Conservation (phyloP, 2,329 filamentous ascomycete genomes). For the Aschersonia sp. region DNA sequence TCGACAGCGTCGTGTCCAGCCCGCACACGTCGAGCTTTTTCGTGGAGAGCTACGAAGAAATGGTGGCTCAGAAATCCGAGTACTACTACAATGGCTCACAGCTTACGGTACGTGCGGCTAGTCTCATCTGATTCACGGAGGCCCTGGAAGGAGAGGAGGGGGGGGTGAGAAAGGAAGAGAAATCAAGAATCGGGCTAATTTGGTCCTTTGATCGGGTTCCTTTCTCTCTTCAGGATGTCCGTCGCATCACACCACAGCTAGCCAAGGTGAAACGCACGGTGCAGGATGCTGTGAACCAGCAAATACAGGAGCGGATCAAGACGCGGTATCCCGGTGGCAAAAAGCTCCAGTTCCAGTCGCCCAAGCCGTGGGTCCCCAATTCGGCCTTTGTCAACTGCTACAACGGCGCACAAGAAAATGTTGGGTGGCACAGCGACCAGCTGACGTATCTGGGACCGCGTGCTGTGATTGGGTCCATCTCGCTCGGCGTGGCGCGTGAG, state of each 20-base stretch:
- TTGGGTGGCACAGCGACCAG: constrained; percentile 88
- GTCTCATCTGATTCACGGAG: neutral
- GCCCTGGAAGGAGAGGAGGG: neutral
- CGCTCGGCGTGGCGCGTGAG: constrained; percentile 81
- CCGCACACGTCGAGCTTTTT: constrained; percentile 79
- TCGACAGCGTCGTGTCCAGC: constrained; percentile 72
- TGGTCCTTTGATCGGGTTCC: neutral
- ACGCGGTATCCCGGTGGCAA: constrained; percentile 51
- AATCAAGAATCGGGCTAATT: neutral
- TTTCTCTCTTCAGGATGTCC: constrained; percentile 44
- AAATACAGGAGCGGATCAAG: constrained; percentile 58
- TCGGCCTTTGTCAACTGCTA: constrained; percentile 95
- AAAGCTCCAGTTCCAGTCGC: constrained; percentile 67
- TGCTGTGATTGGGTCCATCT: constrained; percentile 78
- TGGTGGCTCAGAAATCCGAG: constrained; percentile 55
- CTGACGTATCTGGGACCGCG: constrained; percentile 85
- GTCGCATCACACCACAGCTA: constrained; percentile 62
- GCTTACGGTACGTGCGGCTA: constrained; percentile 34
- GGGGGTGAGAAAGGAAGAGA: neutral
- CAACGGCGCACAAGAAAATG: constrained; percentile 61
- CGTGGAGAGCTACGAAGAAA: constrained; percentile 59
- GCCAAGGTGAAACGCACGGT: constrained; percentile 54
- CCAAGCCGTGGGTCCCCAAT: constrained; percentile 65
- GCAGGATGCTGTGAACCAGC: constrained; percentile 59
- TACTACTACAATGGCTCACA: constrained; percentile 76